phyloP scores from a whole-genome alignment of 2,329 filamentous ascomycete species.

The Epichloe baconii region DNA sequence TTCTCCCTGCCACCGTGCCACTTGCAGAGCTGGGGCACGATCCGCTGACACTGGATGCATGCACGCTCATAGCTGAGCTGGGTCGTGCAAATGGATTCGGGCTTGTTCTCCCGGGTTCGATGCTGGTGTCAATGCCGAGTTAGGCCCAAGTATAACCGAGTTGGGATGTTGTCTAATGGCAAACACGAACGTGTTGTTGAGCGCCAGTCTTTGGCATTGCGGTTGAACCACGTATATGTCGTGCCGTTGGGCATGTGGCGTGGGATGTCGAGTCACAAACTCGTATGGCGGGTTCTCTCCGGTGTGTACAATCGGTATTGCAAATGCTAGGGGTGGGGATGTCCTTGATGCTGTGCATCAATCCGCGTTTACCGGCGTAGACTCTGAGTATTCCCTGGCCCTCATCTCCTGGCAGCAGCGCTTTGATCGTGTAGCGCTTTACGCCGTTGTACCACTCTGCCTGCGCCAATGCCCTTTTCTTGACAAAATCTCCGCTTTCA shows the following conservation, averaged over 20 bases:
- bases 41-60: constrained; percentile 41
- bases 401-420: constrained; percentile 80
- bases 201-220: constrained; percentile 73
- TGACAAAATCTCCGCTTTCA: constrained; percentile 77
- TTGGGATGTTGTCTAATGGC: constrained; percentile 81
- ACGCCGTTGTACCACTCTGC: constrained; percentile 79
- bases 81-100: constrained; percentile 51
- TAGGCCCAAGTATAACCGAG: constrained; percentile 29
- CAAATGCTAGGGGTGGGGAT: constrained; percentile 80
- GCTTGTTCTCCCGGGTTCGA: constrained; percentile 36
- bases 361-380: constrained; percentile 83
- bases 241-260: constrained; percentile 91
- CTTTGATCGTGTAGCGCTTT: constrained; percentile 91
- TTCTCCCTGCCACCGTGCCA: constrained; percentile 46
- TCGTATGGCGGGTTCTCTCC: constrained; percentile 92
- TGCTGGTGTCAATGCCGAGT: constrained; percentile 29
- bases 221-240: constrained; percentile 96
- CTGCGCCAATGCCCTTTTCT: constrained; percentile 78
- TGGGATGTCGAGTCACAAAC: constrained; percentile 85
- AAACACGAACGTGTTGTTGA: constrained; percentile 98
- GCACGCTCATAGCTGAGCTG: constrained; percentile 51
- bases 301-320: constrained; percentile 78
- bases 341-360: constrained; percentile 96
- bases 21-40: constrained; percentile 43
- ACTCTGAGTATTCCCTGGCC: constrained; percentile 78